Conservation (phyloP, 139 green algal genomes). For the Picocystis salinarum region DNA sequence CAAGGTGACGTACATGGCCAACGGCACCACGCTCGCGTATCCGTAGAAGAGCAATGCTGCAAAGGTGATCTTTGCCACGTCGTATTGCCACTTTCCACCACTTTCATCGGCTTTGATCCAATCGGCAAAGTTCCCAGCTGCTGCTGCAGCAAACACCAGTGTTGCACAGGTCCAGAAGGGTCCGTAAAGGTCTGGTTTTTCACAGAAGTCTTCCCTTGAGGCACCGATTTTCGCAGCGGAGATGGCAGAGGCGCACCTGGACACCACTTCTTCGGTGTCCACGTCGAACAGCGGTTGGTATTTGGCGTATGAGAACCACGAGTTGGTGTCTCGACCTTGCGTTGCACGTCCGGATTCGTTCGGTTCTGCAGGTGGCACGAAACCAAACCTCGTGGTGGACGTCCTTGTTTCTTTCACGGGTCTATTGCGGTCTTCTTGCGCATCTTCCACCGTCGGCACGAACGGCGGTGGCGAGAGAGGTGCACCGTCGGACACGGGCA, state of each 20-base stretch:
- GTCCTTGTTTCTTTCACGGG: too few relatives aligned
- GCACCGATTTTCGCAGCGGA: neutral
- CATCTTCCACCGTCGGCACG: too few relatives aligned
- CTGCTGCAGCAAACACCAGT: slow-evolving; percentile 20
- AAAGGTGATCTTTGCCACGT: slow-evolving; percentile 19
- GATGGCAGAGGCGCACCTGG: neutral
- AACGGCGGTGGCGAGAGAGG: too few relatives aligned
- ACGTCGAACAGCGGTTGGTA: too few relatives aligned
- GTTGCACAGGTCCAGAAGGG: slow-evolving; percentile 34
- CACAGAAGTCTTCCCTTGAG: slow-evolving; percentile 1
- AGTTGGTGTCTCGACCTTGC: too few relatives aligned
- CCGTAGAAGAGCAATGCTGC: slow-evolving; percentile 21
- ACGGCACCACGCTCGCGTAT: slow-evolving; percentile 17
- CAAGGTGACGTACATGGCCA: slow-evolving; percentile 18
- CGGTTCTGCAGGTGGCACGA: too few relatives aligned
- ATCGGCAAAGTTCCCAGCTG: slow-evolving; percentile 13
- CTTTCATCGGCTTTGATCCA: slow-evolving; percentile 13
- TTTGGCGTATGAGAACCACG: too few relatives aligned
- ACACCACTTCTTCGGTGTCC: slow-evolving; percentile 10
- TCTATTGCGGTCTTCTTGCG: too few relatives aligned
- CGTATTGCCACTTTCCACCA: slow-evolving; percentile 14
- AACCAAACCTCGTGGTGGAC: too few relatives aligned
- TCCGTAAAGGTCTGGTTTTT: slow-evolving; percentile 19
- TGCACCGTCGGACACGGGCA: too few relatives aligned
- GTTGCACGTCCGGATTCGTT: too few relatives aligned